phyloP scores from a whole-genome alignment of 108 stramenopile genomes.

The Epithemia pelagica region DNA sequence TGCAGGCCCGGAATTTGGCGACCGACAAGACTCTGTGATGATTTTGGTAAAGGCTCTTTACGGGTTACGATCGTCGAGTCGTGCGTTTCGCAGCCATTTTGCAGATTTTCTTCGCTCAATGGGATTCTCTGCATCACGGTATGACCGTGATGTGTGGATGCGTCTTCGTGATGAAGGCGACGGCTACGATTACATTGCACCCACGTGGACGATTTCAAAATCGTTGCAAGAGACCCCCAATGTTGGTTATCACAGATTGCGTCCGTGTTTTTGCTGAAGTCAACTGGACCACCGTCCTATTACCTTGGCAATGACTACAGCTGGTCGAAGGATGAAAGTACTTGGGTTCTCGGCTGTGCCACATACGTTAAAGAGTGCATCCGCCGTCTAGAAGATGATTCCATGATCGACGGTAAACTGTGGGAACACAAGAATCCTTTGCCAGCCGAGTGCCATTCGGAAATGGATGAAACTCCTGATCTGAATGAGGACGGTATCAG shows the following conservation, averaged over 20 bases:
- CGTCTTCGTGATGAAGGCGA: not conserved
- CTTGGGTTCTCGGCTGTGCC: not conserved
- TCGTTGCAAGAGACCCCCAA: constrained; percentile 11
- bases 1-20: constrained; percentile 31
- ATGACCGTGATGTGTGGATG: constrained; percentile 16
- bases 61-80: constrained; percentile 5
- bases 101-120: constrained; percentile 10
- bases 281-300: not conserved
- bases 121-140: constrained; percentile 5
- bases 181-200: constrained; percentile 25
- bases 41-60: constrained; percentile 17
- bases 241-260: not conserved
- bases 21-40: constrained; percentile 4
- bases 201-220: constrained; percentile 24
- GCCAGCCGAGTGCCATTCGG: constrained; percentile 20
- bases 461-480: constrained; percentile 19
- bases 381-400: not conserved
- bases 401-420: not conserved
- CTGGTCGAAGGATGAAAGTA: not conserved
- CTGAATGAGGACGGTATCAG: constrained; percentile 11
- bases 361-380: not conserved
- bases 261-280: not conserved
- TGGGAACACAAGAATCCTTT: constrained; percentile 10
- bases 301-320: constrained; percentile 9
- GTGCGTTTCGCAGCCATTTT: constrained; percentile 2